phyloP scores from a whole-genome alignment of 352 stramenopile species.

The Lagenidium sp. region DNA sequence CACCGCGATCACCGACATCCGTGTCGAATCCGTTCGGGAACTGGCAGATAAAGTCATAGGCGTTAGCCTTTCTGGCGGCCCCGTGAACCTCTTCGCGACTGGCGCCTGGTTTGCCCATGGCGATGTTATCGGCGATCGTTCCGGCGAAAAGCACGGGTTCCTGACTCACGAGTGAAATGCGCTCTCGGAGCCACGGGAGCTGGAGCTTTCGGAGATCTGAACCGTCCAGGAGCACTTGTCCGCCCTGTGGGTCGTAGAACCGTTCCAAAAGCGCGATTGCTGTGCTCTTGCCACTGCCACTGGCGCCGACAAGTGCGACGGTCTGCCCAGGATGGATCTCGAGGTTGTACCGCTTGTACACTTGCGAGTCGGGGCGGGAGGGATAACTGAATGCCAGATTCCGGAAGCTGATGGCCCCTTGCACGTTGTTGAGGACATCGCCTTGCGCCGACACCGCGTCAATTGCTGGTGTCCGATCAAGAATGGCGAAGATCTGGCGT shows the following conservation, averaged over 20 bases:
- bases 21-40: slow-evolving; percentile 55
- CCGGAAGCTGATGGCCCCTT: slow-evolving; percentile 24
- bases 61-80: slow-evolving; percentile 77
- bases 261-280: slow-evolving; percentile 56
- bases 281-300: slow-evolving; percentile 75
- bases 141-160: slow-evolving; percentile 50
- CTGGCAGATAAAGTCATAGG: slow-evolving; percentile 74
- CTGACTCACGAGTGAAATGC: slow-evolving; percentile 47
- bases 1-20: slow-evolving; percentile 62
- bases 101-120: slow-evolving; percentile 29
- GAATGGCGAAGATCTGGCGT: slow-evolving; percentile 35
- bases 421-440: slow-evolving; percentile 2
- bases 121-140: slow-evolving; percentile 31
- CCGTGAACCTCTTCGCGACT: slow-evolving; percentile 48
- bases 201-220: slow-evolving; percentile 42
- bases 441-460: slow-evolving; percentile 8
- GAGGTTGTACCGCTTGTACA: slow-evolving; percentile 69
- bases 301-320: slow-evolving; percentile 76
- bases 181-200: slow-evolving; percentile 16
- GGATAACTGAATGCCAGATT: slow-evolving; percentile 54
- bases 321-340: slow-evolving; percentile 34
- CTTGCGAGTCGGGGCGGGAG: slow-evolving; percentile 24
- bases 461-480: slow-evolving; percentile 32
- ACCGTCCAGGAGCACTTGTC: slow-evolving; percentile 49
- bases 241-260: slow-evolving; percentile 41